Conservation (phyloP, 2,329 filamentous ascomycete genomes). For the Botrytis sinoallii region DNA sequence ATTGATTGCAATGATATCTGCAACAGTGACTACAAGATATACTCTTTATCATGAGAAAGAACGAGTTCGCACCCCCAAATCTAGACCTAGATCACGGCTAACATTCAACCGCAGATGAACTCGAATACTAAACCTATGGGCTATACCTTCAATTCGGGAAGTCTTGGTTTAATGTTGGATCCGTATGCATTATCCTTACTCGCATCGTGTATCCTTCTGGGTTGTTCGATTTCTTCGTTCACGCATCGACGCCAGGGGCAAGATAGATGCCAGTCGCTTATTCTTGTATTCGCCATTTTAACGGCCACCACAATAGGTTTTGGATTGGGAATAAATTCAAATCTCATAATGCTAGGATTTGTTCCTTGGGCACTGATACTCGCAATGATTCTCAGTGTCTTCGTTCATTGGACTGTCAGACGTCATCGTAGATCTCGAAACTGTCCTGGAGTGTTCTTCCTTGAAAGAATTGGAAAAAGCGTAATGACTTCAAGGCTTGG, state of each 20-base stretch:
- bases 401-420: conserved; percentile 30
- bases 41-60: conserved; percentile 31
- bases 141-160: conserved; percentile 21
- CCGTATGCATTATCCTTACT: conserved; percentile 40
- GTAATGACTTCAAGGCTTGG: neutral
- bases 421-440: neutral
- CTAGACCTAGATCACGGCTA: neutral
- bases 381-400: conserved; percentile 39
- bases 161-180: conserved; percentile 31
- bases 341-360: conserved; percentile 39
- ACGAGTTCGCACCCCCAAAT: conserved; percentile 18
- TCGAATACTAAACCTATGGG: neutral
- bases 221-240: conserved; percentile 41
- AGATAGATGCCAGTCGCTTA: conserved; percentile 37
- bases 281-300: conserved; percentile 35
- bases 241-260: conserved; percentile 37
- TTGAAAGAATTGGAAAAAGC: neutral
- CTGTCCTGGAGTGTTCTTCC: neutral
- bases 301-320: conserved; percentile 33
- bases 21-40: conserved; percentile 32
- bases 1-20: conserved; percentile 24
- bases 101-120: neutral
- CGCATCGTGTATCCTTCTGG: conserved; percentile 38
- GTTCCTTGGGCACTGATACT: conserved; percentile 40
- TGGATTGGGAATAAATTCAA: conserved; percentile 29